A percentile compares a stretch with the other conserved stretches of the same genome.
phyloP scores from a whole-genome alignment of 148 eudicot species.

The Linanthus parryae region DNA sequence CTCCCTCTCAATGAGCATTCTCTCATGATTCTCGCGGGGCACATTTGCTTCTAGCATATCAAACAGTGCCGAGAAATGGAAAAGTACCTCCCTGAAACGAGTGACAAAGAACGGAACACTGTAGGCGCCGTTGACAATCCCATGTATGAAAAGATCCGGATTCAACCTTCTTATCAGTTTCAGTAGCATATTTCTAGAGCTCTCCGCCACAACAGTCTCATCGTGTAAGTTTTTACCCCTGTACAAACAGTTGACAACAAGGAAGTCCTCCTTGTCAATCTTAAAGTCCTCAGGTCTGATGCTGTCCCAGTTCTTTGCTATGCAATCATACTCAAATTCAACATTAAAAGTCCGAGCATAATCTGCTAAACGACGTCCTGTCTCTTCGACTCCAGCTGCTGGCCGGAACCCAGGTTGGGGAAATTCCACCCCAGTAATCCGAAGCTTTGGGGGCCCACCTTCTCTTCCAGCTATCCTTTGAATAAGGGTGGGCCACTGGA shows the following conservation, averaged over 20 bases:
- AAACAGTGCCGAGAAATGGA: constrained; percentile 28
- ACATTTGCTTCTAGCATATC: constrained; percentile 33
- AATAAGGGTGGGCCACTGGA: constrained; percentile 67
- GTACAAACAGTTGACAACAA: constrained; percentile 53
- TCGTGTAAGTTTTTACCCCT: constrained; percentile 52
- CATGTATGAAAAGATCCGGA: constrained; percentile 26
- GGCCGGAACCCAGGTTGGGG: constrained; percentile 70
- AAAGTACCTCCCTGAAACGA: constrained; percentile 27
- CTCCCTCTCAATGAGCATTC: constrained; percentile 30
- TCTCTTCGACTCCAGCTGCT: constrained; percentile 52
- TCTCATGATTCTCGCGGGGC: constrained; percentile 21
- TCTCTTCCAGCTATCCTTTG: constrained; percentile 38
- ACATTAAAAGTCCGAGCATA: constrained; percentile 51
- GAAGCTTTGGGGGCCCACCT: constrained; percentile 53
- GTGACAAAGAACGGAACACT: constrained; percentile 30
- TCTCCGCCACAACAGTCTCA: constrained; percentile 42
- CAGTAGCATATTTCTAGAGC: constrained; percentile 29
- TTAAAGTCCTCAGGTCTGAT: constrained; percentile 47
- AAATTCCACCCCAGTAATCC: constrained; percentile 62
- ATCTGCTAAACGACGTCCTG: constrained; percentile 49
- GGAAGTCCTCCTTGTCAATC: constrained; percentile 46
- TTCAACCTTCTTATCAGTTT: constrained; percentile 23
- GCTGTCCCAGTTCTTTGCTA: constrained; percentile 62
- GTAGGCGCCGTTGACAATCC: constrained; percentile 25
- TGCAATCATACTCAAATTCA: constrained; percentile 52